Percentiles rank a stretch among this genome's conserved stretches.
Evolutionary conservation across 1,139 yeast genomes (phyloP).

Genomic region (Protomyces inundatus): DNA sequence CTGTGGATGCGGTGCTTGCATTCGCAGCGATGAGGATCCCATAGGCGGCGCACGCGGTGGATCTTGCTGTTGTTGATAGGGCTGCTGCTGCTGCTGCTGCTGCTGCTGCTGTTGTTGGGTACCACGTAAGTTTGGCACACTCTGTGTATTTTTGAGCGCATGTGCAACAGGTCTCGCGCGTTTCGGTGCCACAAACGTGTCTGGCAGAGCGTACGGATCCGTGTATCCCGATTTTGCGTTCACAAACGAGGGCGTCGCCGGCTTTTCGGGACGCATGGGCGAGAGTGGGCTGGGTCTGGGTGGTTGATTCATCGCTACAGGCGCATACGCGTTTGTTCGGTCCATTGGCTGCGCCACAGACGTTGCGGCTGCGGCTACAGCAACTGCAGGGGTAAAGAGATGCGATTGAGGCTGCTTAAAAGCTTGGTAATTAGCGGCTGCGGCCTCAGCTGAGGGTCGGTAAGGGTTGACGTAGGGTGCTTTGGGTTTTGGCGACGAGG

Average conservation of each 20-base stretch:
- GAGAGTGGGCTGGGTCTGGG: background rate
- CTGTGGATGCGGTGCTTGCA: background rate
- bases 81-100: background rate
- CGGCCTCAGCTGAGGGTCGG: background rate
- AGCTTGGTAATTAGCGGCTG: background rate
- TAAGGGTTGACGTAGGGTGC: background rate
- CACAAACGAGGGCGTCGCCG: constrained; percentile 15
- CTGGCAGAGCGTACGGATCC: constrained; percentile 23
- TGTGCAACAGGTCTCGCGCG: constrained; percentile 8
- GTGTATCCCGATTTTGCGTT: constrained; percentile 8
- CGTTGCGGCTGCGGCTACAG: background rate
- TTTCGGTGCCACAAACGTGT: constrained; percentile 6
- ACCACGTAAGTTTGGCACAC: constrained; percentile 11
- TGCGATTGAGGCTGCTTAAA: background rate
- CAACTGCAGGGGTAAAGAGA: constrained; percentile 11
- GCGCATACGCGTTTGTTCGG: background rate
- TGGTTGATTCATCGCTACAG: background rate
- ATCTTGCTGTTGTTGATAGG: background rate
- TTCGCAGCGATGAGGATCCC: background rate
- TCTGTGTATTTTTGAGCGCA: constrained; percentile 1
- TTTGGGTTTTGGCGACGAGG: background rate
- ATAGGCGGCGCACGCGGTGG: no score
- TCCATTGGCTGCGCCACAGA: background rate
- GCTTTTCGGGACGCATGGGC: background rate
- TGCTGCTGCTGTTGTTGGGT: background rate